A percentile compares a stretch with the other conserved stretches of the same genome.
Evolutionary conservation across 495 filamentous ascomycete species (phyloP).

Genomic region (Aspergillus wentii): DNA sequence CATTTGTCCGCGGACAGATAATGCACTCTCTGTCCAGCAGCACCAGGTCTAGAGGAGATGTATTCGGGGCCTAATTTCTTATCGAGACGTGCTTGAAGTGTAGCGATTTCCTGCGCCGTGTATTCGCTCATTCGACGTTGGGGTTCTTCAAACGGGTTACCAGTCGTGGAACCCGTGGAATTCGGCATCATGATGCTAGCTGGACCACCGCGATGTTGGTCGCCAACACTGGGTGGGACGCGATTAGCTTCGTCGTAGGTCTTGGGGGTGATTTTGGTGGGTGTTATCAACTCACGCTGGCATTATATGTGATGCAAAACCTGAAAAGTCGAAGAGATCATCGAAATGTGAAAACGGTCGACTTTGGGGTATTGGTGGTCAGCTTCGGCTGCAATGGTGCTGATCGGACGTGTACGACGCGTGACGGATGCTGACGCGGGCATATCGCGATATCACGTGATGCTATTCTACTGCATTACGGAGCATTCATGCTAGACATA

Average conservation of each 20-base stretch:
- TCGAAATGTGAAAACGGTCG: no score
- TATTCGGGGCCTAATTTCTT: conserved; percentile 97
- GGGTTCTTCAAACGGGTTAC: conserved; percentile 75
- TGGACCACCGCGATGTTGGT: conserved; percentile 60
- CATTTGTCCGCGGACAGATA: conserved; percentile 91
- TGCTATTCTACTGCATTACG: no score
- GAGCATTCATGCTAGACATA: background rate
- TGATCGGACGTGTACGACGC: conserved; percentile 14
- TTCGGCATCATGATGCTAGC: conserved; percentile 35
- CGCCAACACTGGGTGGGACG: conserved; percentile 58
- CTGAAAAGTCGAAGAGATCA: background rate
- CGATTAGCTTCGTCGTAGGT: conserved; percentile 26
- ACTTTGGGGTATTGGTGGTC: no score
- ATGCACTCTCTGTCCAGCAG: conserved; percentile 77
- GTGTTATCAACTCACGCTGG: conserved; percentile 34
- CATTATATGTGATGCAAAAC: conserved; percentile 22
- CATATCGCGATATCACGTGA: conserved; percentile 40
- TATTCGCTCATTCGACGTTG: conserved; percentile 66
- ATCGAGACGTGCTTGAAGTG: conserved; percentile 77
- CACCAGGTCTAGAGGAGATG: conserved; percentile 77
- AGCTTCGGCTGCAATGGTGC: no score
- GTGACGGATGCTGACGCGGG: conserved; percentile 21
- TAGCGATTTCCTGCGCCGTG: conserved; percentile 86
- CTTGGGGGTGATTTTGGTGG: background rate
- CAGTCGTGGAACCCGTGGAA: conserved; percentile 22